Evolutionary conservation across 306 rosid genomes (phyloP), one percentile per base, ranked within the genome.

Genomic region (Cucurbita argyrosperma): DNA sequence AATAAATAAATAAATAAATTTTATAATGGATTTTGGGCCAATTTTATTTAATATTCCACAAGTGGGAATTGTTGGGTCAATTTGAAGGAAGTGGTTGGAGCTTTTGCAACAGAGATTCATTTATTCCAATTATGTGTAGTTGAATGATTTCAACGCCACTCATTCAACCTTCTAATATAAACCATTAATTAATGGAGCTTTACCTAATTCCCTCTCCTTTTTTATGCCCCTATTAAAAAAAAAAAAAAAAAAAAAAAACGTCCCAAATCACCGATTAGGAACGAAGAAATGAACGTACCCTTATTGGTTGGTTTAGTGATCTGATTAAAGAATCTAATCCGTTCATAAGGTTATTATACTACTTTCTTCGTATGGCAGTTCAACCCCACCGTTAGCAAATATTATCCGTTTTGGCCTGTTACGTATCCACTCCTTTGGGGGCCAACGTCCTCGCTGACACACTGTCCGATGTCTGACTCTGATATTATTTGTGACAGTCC

Each of bases 41-140:
- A 66, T 66, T 38, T 43, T 46, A 66, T 66, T 66, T 66, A 66
- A 66, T 66, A 66, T 66, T 66, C 18, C 39, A 66, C 57, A 68
- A 68, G 74, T 68, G 74, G 74, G 74, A 43, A 57, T 47, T 19
- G 57, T 47, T 68, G 74, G 74, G 56, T 68, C 55, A 68, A 23
- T 43, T 57, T 47, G 57, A 68, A 42, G 43, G 49, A 40, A 68
- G 74, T 68, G 74, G 74, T 68, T 68, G 57, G 74, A 68, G 74
- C 74, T 68, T 68, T 68, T 68, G 57, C 21, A 68, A 68, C 57
- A 68, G 74, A 68, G 74, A 46, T 68, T 68, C 42, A 68, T 68
- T 43, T 68, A 26, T 40, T 40, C 43, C 74, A 68, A 68, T 68
- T 68, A 68, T 68, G 73, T 68, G 56, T 21, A 12, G 73, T 68